Evolutionary conservation across 2,329 filamentous ascomycete species (phyloP).

Genomic region (Bipolaris gigantea): DNA sequence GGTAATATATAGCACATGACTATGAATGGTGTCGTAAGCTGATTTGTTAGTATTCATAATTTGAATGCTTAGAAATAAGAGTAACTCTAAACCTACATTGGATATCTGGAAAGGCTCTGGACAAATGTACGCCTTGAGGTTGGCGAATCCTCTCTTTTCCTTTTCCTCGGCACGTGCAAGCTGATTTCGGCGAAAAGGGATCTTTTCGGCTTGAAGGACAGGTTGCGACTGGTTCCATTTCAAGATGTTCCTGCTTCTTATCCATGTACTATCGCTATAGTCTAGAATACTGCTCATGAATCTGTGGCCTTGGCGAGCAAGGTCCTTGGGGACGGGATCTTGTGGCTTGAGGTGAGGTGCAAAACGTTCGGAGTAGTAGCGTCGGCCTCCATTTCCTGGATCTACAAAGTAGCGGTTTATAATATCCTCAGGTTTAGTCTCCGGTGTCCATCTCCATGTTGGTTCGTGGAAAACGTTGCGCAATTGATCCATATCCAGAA

Average conservation of each 20-base stretch:
- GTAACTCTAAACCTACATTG: conserved; percentile 57
- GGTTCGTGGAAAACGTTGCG: conserved; percentile 44
- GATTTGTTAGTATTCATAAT: conserved; percentile 17
- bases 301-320: conserved; percentile 45
- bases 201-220: conserved; percentile 73
- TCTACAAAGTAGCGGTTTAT: conserved; percentile 59
- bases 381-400: conserved; percentile 58
- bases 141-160: conserved; percentile 55
- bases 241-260: conserved; percentile 54
- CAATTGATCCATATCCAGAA: conserved; percentile 67
- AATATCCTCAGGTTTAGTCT: conserved; percentile 47
- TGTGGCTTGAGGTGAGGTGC: conserved; percentile 60
- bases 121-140: conserved; percentile 67
- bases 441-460: conserved; percentile 51
- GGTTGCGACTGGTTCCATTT: conserved; percentile 71
- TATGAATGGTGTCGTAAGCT: conserved; percentile 72
- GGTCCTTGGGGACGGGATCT: conserved; percentile 65
- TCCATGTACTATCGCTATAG: conserved; percentile 78
- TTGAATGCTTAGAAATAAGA: neutral
- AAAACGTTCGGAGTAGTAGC: conserved; percentile 57
- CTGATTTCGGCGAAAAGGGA: conserved; percentile 79
- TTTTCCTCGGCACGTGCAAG: conserved; percentile 63
- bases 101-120: conserved; percentile 78
- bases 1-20: conserved; percentile 76
- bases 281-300: conserved; percentile 67